phyloP scores from a whole-genome alignment of 2,329 filamentous ascomycete genomes.

The Venturiaceae sp. region DNA sequence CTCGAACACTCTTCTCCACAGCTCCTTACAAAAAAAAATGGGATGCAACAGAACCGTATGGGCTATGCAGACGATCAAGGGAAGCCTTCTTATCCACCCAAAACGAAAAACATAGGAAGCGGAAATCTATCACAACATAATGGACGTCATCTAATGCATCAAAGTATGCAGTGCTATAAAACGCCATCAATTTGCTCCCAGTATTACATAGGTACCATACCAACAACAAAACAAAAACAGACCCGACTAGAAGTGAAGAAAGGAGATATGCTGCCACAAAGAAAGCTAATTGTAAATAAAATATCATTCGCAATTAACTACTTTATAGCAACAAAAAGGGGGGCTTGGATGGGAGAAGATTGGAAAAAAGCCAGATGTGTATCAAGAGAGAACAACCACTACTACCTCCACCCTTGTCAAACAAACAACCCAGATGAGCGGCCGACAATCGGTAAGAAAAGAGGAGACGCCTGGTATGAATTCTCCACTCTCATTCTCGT shows the following conservation, averaged over 20 bases:
- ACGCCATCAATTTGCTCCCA: background rate
- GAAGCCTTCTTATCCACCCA: too few relatives aligned
- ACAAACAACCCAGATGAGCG: background rate
- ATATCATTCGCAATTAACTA: background rate
- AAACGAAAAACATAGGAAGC: too few relatives aligned
- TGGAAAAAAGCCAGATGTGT: background rate
- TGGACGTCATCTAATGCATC: too few relatives aligned
- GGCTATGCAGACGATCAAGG: too few relatives aligned
- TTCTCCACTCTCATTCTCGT: background rate
- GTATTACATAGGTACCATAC: background rate
- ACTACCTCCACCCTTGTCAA: background rate
- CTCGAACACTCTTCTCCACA: too few relatives aligned
- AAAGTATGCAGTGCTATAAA: too few relatives aligned
- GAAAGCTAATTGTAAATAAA: background rate
- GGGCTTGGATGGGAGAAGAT: background rate
- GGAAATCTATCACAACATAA: too few relatives aligned
- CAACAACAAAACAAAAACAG: background rate
- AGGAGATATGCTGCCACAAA: background rate
- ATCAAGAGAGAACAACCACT: conserved; percentile 1
- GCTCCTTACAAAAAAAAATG: too few relatives aligned
- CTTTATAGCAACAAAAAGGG: background rate
- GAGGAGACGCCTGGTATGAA: background rate
- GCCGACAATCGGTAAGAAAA: background rate
- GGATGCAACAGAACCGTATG: too few relatives aligned
- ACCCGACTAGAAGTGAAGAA: background rate